Conservation (phyloP, 768 basidiomycete species). For the Rhodotorula taiwanensis region DNA sequence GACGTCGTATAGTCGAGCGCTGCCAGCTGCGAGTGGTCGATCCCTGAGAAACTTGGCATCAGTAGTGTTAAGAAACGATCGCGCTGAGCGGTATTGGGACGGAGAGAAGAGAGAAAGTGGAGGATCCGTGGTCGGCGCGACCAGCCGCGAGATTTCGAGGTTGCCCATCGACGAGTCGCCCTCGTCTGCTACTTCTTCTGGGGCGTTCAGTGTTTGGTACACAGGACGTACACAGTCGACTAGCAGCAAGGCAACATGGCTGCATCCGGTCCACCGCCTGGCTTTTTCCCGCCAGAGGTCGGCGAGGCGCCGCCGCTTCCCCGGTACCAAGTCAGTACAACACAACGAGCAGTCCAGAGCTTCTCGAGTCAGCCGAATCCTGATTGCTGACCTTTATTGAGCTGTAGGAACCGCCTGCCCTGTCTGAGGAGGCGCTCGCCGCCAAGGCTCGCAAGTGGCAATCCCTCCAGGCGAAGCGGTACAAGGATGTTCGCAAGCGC, state of each 20-base stretch:
- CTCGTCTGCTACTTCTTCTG: no score
- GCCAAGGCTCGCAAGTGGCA: conserved; percentile 96
- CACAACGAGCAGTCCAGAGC: no score
- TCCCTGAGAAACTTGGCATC: no score
- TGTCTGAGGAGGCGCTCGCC: conserved; percentile 65
- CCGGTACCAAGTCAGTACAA: conserved; percentile 8
- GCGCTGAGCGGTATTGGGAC: no score
- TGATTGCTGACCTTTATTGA: neutral
- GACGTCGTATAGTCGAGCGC: no score
- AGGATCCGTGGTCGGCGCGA: no score
- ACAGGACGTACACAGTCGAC: neutral
- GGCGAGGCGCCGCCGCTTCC: neutral
- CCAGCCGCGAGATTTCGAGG: no score
- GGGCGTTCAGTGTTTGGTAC: no score
- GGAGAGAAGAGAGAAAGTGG: no score
- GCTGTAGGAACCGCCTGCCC: conserved; percentile 39
- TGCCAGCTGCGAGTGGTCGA: no score
- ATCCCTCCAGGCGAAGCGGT: conserved; percentile 77
- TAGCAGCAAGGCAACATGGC: conserved; percentile 2
- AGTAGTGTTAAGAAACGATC: no score
- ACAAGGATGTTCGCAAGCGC: conserved; percentile 54
- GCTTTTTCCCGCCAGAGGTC: conserved; percentile 10
- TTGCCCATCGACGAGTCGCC: no score
- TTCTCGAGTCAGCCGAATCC: neutral
- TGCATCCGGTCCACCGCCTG: conserved; percentile 15